These are phyloP conservation scores for Trichoderma koningiopsis DNA, from an alignment of 2,329 filamentous ascomycete genomes.

Conservation along the genomic window DNA sequence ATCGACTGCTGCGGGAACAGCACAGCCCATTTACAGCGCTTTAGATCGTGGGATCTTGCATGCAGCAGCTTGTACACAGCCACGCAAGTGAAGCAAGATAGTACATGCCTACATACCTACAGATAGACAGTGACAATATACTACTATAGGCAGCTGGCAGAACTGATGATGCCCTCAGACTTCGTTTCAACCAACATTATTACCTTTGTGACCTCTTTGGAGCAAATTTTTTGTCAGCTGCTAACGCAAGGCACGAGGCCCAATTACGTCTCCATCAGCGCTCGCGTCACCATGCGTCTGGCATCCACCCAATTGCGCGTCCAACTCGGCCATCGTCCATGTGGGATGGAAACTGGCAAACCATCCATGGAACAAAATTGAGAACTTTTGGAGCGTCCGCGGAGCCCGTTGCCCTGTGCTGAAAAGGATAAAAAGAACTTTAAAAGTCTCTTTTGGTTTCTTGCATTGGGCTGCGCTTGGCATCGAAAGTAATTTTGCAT, in stretches of 20 bases:
- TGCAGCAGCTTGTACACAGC: background rate
- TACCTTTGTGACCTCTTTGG: too few relatives aligned
- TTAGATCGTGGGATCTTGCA: background rate
- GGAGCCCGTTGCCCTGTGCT: background rate
- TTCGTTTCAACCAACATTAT: background rate
- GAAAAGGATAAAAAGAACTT: too few relatives aligned
- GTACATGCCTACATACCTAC: background rate
- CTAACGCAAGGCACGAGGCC: slow-evolving; percentile 5
- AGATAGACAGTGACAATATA: background rate
- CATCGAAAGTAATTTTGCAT: too few relatives aligned
- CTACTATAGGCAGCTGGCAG: background rate
- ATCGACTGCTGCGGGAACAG: background rate
- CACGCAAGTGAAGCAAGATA: background rate
- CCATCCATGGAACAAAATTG: background rate
- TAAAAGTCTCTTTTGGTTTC: too few relatives aligned
- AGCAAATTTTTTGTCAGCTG: background rate
- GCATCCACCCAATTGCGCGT: slow-evolving; percentile 24
- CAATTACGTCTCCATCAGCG: slow-evolving; percentile 16
- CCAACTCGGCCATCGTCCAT: slow-evolving; percentile 16
- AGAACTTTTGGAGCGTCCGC: background rate
- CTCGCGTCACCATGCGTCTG: slow-evolving; percentile 21
- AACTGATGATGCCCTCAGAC: background rate
- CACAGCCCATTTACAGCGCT: background rate
- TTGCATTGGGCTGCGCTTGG: too few relatives aligned
- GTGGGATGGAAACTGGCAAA: background rate